These are phyloP conservation scores for Ilex aquifolium DNA, from an alignment of 257 asterid genomes.

Conservation along the genomic window DNA sequence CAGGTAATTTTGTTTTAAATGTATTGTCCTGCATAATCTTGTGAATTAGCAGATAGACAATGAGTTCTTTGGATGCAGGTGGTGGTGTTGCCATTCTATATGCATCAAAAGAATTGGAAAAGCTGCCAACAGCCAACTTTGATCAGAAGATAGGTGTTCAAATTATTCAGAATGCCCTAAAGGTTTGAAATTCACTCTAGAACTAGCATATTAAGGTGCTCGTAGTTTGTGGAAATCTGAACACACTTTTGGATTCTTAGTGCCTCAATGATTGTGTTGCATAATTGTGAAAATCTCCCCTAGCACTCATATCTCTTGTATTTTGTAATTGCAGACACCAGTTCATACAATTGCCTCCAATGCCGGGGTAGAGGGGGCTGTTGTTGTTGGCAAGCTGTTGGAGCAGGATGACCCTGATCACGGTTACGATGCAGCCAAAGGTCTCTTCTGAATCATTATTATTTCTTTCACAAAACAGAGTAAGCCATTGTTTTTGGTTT, in stretches of 20 bases:
- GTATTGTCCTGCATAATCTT: not conserved
- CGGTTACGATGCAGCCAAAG: conserved; percentile 66
- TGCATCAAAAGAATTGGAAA: conserved; percentile 38
- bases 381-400: conserved; percentile 40
- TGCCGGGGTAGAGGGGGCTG: conserved; percentile 57
- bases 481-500: not conserved
- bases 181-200: conserved; percentile 23
- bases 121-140: conserved; percentile 35
- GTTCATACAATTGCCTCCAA: conserved; percentile 48
- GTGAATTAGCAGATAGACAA: not conserved
- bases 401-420: conserved; percentile 45
- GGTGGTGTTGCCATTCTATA: conserved; percentile 48
- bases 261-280: too few species aligned
- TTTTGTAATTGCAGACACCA: conserved; percentile 28
- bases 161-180: conserved; percentile 44
- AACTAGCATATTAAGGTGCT: too few species aligned
- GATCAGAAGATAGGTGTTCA: conserved; percentile 46
- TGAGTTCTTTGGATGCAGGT: conserved; percentile 16
- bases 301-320: too few species aligned
- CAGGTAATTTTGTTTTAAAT: conserved; percentile 21
- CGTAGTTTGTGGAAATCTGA: too few species aligned
- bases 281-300: too few species aligned
- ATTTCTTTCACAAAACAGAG: not conserved
- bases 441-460: conserved; percentile 4
- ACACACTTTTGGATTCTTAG: too few species aligned